These are phyloP conservation scores for Vanilla planifolia DNA, from an alignment of 106 monocot genomes.

Conservation along the genomic window DNA sequence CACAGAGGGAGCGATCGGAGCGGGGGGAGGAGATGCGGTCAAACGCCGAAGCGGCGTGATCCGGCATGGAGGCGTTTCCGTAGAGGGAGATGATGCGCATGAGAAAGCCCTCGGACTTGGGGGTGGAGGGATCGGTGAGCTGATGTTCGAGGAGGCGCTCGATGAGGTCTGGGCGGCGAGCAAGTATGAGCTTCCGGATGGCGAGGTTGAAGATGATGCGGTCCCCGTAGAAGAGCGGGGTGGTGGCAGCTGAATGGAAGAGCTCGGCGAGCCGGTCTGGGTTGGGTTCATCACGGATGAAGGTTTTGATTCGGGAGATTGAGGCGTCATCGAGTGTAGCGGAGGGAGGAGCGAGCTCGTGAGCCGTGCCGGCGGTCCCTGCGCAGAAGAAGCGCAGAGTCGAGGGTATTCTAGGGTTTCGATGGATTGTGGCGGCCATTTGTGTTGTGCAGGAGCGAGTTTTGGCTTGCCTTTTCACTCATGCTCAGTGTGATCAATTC, in stretches of 20 bases:
- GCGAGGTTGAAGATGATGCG: constrained; percentile 32
- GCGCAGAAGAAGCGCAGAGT: not conserved
- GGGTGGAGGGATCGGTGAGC: constrained; percentile 18
- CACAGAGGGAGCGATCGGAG: constrained; percentile 55
- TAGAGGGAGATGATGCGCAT: constrained; percentile 51
- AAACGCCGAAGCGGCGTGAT: constrained; percentile 37
- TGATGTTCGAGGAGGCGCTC: constrained; percentile 34
- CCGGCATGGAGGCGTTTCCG: constrained; percentile 35
- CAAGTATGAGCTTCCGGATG: constrained; percentile 20
- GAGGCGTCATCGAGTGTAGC: not conserved
- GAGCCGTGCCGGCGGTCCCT: not conserved
- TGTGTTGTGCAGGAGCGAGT: too few species aligned
- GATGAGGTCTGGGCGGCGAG: constrained; percentile 34
- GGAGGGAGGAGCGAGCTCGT: constrained; percentile 1
- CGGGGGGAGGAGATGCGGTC: constrained; percentile 16
- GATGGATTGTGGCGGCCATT: not conserved
- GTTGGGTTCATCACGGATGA: constrained; percentile 31
- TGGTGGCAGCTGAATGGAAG: constrained; percentile 22
- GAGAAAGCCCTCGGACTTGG: constrained; percentile 58
- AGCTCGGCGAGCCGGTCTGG: constrained; percentile 32
- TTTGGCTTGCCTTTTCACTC: too few species aligned
- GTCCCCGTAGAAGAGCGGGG: constrained; percentile 25
- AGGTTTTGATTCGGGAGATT: constrained; percentile 21
- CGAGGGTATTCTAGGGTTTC: not conserved
- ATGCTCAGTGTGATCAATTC: too few species aligned